phyloP scores from a whole-genome alignment of 75 land plant species.

The Cupressus sempervirens region DNA sequence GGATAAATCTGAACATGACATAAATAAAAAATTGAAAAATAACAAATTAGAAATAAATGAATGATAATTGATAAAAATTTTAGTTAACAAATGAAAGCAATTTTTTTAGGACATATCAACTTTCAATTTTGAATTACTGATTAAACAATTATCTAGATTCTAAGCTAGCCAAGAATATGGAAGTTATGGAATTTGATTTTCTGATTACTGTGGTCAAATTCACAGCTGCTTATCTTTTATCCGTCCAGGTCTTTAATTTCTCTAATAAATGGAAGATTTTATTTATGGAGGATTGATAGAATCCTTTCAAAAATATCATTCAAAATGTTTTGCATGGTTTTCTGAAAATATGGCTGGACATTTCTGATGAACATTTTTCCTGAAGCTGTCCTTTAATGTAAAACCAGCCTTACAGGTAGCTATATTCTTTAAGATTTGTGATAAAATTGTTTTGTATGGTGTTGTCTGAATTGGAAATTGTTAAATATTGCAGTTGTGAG shows the following conservation, averaged over 20 bases:
- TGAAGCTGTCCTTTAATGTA: not conserved
- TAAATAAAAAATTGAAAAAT: not conserved
- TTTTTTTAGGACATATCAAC: not conserved
- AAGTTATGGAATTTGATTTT: not conserved
- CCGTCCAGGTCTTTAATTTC: not conserved
- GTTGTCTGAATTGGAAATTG: not conserved
- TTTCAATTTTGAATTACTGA: not conserved
- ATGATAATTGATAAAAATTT: not conserved
- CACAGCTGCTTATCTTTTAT: not conserved
- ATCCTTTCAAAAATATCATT: not conserved
- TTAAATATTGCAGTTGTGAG: not conserved
- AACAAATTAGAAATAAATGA: not conserved
- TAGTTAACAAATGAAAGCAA: not conserved
- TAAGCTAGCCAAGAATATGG: not conserved
- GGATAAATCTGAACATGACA: not conserved
- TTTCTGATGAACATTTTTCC: not conserved
- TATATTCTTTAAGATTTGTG: not conserved
- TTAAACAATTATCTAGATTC: not conserved
- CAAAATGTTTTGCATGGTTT: not conserved
- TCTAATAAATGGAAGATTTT: not conserved
- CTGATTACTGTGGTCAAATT: not conserved
- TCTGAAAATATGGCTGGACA: not conserved
- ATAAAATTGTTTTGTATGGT: not conserved
- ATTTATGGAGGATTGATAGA: not conserved
- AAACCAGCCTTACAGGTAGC: not conserved